Evolutionary conservation across 2,329 filamentous ascomycete species (phyloP), one percentile per base, ranked within the genome.

Genomic region (Fusarium miscanthi): DNA sequence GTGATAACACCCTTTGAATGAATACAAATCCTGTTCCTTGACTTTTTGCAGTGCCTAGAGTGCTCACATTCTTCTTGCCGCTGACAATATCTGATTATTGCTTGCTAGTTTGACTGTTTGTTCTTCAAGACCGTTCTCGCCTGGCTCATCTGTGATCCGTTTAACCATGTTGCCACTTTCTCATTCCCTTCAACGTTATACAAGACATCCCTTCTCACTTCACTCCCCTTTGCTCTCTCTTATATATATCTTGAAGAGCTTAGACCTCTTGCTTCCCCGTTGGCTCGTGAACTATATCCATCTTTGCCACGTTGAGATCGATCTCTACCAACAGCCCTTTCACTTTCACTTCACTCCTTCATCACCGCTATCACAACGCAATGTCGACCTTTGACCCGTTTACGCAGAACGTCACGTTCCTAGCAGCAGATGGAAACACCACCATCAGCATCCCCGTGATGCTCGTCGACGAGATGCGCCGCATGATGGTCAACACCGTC

Each of bases 331-430:
- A 40, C 33, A 33, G 53, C 63, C 17, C 11, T 59, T 14, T 31
- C 40, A 40, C 48, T 63, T 41, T 33, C 33, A 33, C 25, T 42
- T 27, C 16, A 8, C 43, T 37, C 25, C 17, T 45, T 45, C 23
- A 37, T 30, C 31, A 27, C 11, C 19, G 30, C 30, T 30, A 68
- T 23, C 37, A 56, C 45, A 42, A 19, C 61, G 65, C 46, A 43
- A 80, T 79, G 78, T 68, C 42, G 31, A 43, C 51, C 70, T 83
- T 83, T 69, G 75, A 84, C 60, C 82, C 80, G 12, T 78, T 76
- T 48, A 69, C 65, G 27, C 84, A 85, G 63, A 77, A 77, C 65
- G 74, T 83, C 60, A 78, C 76, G 56, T 78, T 86, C 66, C 66
- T 81, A 52, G 74, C 57, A 33, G 42, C 77, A 17, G 81, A 84